A percentile compares a stretch with the other conserved stretches of the same genome.
Conservation (phyloP, 2,329 filamentous ascomycete species). For the Teratosphaeriaceae sp. region DNA sequence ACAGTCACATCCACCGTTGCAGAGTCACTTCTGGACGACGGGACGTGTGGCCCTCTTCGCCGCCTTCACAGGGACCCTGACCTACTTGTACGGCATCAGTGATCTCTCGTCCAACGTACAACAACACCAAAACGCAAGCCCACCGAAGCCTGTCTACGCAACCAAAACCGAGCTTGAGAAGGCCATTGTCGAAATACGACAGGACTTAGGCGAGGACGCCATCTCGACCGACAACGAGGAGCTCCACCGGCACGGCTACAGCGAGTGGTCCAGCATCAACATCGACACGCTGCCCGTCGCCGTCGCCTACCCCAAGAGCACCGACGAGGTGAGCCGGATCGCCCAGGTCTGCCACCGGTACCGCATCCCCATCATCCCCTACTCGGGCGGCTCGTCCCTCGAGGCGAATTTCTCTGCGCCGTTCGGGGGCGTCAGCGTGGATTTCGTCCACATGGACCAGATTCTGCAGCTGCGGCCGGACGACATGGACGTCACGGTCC, state of each 20-base stretch:
- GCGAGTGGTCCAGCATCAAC: slow-evolving; percentile 65
- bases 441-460: slow-evolving; percentile 82
- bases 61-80: slow-evolving; percentile 44
- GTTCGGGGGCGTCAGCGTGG: slow-evolving; percentile 79
- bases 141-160: slow-evolving; percentile 40
- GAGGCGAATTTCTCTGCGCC: slow-evolving; percentile 89
- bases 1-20: neutral
- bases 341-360: slow-evolving; percentile 70
- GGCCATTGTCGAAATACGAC: slow-evolving; percentile 50
- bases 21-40: slow-evolving; percentile 41
- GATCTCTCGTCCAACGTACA: slow-evolving; percentile 19
- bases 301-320: slow-evolving; percentile 57
- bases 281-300: slow-evolving; percentile 57
- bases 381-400: slow-evolving; percentile 77
- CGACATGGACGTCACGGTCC: slow-evolving; percentile 89
- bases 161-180: slow-evolving; percentile 45
- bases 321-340: slow-evolving; percentile 57
- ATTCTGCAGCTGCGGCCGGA: slow-evolving; percentile 73
- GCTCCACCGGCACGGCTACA: slow-evolving; percentile 58
- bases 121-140: slow-evolving; percentile 1
- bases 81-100: slow-evolving; percentile 45
- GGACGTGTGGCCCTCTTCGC: slow-evolving; percentile 43
- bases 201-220: slow-evolving; percentile 49
- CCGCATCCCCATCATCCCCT: slow-evolving; percentile 75
- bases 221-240: slow-evolving; percentile 60